Conservation (phyloP, 331 rosid genomes). For the Ulmus americana region DNA sequence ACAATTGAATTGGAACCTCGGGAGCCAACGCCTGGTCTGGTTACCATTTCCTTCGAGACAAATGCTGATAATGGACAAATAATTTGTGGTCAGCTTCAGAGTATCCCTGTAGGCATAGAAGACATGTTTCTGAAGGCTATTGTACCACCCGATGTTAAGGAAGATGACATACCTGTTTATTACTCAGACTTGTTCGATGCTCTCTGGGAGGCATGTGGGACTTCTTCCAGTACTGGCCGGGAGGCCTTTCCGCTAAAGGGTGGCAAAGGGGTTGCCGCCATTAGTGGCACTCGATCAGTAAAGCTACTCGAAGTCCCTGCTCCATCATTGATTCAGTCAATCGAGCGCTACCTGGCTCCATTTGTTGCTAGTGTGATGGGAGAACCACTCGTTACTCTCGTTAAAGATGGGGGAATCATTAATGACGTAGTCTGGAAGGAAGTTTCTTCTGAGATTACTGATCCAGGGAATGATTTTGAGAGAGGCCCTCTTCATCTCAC, state of each 20-base stretch:
- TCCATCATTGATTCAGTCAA: conserved; percentile 56
- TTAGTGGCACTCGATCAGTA: conserved; percentile 80
- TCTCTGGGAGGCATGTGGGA: conserved; percentile 93
- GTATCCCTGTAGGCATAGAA: conserved; percentile 77
- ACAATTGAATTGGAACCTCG: conserved; percentile 75
- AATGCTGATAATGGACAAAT: conserved; percentile 77
- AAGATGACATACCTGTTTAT: conserved; percentile 46
- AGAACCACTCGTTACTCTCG: conserved; percentile 55
- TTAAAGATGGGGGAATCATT: conserved; percentile 65
- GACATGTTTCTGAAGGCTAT: conserved; percentile 87
- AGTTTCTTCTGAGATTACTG: conserved; percentile 31
- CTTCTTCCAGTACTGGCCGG: conserved; percentile 65
- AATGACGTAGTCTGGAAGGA: conserved; percentile 61
- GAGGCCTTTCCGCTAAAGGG: conserved; percentile 83
- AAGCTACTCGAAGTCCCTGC: conserved; percentile 76
- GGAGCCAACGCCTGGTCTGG: conserved; percentile 87
- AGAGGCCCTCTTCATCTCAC: conserved; percentile 74
- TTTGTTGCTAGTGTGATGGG: conserved; percentile 79
- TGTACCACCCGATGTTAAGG: conserved; percentile 51
- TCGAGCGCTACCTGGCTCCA: conserved; percentile 61
- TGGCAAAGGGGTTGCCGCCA: conserved; percentile 79
- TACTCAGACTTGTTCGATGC: conserved; percentile 63
- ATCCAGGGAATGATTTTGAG: conserved; percentile 27
- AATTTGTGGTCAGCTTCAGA: conserved; percentile 71
- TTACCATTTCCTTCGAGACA: conserved; percentile 74